Evolutionary conservation across 1,284 basidiomycete species (phyloP), one percentile per base, ranked within the genome.

Genomic region (Singerocomus inundabilis): DNA sequence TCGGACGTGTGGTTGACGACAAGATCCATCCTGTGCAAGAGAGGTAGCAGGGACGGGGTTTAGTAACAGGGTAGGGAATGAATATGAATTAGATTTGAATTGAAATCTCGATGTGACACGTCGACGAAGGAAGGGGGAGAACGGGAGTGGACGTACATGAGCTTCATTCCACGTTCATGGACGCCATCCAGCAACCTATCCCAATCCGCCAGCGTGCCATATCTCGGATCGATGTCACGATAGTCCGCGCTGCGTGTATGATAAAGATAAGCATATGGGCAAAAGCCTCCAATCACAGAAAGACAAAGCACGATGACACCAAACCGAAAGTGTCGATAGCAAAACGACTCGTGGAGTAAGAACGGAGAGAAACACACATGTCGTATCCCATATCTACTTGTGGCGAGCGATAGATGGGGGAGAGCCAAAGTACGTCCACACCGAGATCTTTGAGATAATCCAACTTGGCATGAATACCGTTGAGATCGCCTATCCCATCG

Each of bases 1-100:
- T 88, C 82, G 3, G 85, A 88, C 6, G 81, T 83, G 67, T 91
- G 88, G 66, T 91, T 91, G n/a, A 86, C 82, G 28, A 91, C 88
- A 4, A 91, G 78, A 64, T 91, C 87, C 75, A 90, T 85, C 64
- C 82, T 82, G 58, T 43, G 49, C 35, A 40, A 35, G 28, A 33
- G 44, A 44, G 43, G n/a, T n/a, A 21, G 21, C 21, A 51, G 32
- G 48, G 46, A 46, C 41, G 34, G 37, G 41, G 35, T 29, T 41
- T 34, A 13, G 30, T 18, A 38, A 41, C 18, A 34, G 42, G 46
- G 32, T 28, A 26, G 36, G 42, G 33, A 46, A 40, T 43, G 21
- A 30, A 52, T 43, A 43, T 34, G 34, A 33, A 42, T 44, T 40
- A 34, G 25, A 38, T 45, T 39, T 29, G 31, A 30, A 44, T 36